Conservation (phyloP, 176 grass and related monocot species). For the Ampelocalamus luodianensis region DNA sequence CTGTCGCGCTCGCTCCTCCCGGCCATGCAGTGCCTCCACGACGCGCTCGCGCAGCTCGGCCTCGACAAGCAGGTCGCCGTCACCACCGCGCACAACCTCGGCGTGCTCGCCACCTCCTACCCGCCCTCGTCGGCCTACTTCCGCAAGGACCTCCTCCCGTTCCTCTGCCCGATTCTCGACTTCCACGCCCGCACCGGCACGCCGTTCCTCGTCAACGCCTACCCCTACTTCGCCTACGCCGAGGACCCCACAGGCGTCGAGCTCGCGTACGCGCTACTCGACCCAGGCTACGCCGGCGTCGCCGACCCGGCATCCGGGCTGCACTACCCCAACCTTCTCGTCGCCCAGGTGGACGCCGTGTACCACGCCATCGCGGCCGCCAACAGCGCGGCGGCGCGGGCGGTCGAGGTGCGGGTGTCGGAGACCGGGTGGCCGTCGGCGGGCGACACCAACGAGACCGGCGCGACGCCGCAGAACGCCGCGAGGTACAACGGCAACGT, state of each 20-base stretch:
- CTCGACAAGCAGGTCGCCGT: conserved; percentile 57
- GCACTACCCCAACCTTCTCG: conserved; percentile 66
- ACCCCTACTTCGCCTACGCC: conserved; percentile 81
- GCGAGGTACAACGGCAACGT: conserved; percentile 71
- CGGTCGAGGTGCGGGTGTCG: conserved; percentile 60
- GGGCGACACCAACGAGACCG: conserved; percentile 58
- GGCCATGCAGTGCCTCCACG: conserved; percentile 71
- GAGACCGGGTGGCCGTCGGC: conserved; percentile 75
- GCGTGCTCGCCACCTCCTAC: conserved; percentile 68
- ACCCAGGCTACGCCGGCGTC: conserved; percentile 46
- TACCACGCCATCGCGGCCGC: conserved; percentile 76
- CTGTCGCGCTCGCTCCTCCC: conserved; percentile 51
- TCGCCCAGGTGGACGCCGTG: conserved; percentile 71
- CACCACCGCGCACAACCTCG: conserved; percentile 74
- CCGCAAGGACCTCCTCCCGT: conserved; percentile 57
- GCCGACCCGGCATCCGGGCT: conserved; percentile 50
- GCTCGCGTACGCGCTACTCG: conserved; percentile 62
- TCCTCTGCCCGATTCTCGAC: conserved; percentile 64
- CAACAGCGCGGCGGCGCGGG: conserved; percentile 39
- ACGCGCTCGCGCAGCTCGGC: conserved; percentile 52
- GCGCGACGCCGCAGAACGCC: conserved; percentile 55
- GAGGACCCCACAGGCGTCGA: conserved; percentile 57
- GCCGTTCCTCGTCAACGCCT: conserved; percentile 79
- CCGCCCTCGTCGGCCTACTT: conserved; percentile 64
- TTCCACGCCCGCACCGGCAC: conserved; percentile 68